Evolutionary conservation across 2,329 filamentous ascomycete genomes (phyloP), one percentile per base, ranked within the genome.

Genomic region (Elsinoe necatrix): DNA sequence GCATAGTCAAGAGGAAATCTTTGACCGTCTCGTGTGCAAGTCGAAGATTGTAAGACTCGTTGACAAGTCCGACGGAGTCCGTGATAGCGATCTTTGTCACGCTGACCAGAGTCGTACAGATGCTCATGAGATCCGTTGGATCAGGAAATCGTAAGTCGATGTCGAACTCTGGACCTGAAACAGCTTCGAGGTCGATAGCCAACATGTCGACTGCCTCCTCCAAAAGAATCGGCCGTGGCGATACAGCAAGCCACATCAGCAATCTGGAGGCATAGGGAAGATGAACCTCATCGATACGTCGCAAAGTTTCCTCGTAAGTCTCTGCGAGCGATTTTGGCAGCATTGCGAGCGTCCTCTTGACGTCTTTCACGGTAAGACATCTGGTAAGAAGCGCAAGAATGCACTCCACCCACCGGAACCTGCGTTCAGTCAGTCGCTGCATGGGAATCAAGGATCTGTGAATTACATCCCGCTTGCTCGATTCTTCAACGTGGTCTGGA

Each of bases 371-470:
- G 1, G 43, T 48, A 7, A 48, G n/a, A 20, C 43, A 48, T 31
- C 31, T 48, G 4, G n/a, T 12, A n/a, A 48, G 21, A n/a, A 48
- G 23, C 5, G 9, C 21, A n/a, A 48, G 27, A 4, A 48, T 18
- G 12, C 43, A 48, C 6, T 48, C 43, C n/a, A 34, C 45, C 25
- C 45, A 50, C 2, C 45, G 45, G 9, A 50, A 50, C 45, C 45
- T 50, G 25, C 2, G 8, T 18, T 2, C 14, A 2, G 4, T 50
- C 25, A 34, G 11, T 9, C 4, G 27, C 27, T 18, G 16, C 7
- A 4, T 11, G 8, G 4, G 14, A 1, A 50, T 31, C 8, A 12
- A 9, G 2, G 12, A 25, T 18, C 4, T 12, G 3, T 9, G 23
- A 29, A 23, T 16, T 29, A 48, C 45, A 50, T 50, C 7, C 45